phyloP scores from a whole-genome alignment of 768 basidiomycete genomes.

The Sporobolomyces roseus region DNA sequence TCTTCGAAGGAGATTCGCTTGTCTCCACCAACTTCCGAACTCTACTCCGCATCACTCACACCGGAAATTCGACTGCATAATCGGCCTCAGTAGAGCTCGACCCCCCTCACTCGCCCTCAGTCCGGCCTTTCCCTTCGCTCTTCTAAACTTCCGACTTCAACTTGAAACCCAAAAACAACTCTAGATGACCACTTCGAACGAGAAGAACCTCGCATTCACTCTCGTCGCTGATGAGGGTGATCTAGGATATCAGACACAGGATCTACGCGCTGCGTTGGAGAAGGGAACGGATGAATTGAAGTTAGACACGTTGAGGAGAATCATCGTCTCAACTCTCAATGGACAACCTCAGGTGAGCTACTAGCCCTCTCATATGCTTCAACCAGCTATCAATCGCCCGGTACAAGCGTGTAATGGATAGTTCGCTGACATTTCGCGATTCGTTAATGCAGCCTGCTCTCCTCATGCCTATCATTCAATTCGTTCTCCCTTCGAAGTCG shows the following conservation, averaged over 20 bases:
- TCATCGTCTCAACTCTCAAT: slow-evolving; percentile 89
- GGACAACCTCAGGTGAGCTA: slow-evolving; percentile 77
- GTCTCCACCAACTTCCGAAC: too few species aligned
- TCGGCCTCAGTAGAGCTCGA: too few species aligned
- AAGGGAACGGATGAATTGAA: slow-evolving; percentile 97
- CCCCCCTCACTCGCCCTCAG: too few species aligned
- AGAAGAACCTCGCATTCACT: slow-evolving; percentile 22
- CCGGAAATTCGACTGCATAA: too few species aligned
- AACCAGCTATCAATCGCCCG: too few species aligned
- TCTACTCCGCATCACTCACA: too few species aligned
- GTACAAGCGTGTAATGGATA: too few species aligned
- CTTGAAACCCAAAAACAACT: too few species aligned
- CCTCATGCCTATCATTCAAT: slow-evolving; percentile 98
- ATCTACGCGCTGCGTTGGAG: slow-evolving; percentile 58
- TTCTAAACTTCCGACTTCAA: neutral
- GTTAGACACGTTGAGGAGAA: slow-evolving; percentile 88
- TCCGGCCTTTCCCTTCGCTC: too few species aligned
- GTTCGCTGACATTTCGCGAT: neutral
- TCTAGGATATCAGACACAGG: slow-evolving; percentile 28
- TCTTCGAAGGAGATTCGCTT: too few species aligned
- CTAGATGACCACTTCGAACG: slow-evolving; percentile 9
- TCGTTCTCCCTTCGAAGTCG: slow-evolving; percentile 87
- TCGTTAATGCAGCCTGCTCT: slow-evolving; percentile 47
- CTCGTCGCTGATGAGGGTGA: slow-evolving; percentile 36
- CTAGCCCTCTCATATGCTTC: too few species aligned